Percentiles rank a stretch among this genome's conserved stretches.
Conservation (phyloP, 2,329 filamentous ascomycete genomes). For the Alternaria arbusti region DNA sequence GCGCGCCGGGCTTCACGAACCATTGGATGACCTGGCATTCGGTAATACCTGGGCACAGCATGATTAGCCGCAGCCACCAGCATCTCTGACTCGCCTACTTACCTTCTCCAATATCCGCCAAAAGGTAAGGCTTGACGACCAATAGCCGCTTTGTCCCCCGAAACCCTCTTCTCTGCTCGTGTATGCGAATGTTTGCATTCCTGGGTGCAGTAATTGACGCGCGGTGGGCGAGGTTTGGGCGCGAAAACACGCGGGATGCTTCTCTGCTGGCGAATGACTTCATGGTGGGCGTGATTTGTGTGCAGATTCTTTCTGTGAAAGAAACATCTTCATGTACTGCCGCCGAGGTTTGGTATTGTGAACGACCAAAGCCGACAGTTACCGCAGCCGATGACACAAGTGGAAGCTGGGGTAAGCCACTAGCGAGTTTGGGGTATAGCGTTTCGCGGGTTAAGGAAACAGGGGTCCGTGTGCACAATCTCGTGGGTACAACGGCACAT, state of each 20-base stretch:
- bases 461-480: background rate
- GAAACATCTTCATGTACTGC: slow-evolving; percentile 34
- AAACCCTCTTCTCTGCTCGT: slow-evolving; percentile 48
- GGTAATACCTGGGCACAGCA: slow-evolving; percentile 74
- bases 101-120: slow-evolving; percentile 90
- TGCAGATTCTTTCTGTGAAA: slow-evolving; percentile 16
- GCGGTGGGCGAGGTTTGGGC: slow-evolving; percentile 25
- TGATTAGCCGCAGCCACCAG: background rate
- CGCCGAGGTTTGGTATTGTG: slow-evolving; percentile 24
- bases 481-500: background rate
- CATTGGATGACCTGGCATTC: slow-evolving; percentile 99
- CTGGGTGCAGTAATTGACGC: slow-evolving; percentile 32
- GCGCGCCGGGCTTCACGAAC: slow-evolving; percentile 96
- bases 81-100: slow-evolving; percentile 25
- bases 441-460: slow-evolving; percentile 27
- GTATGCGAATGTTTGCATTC: slow-evolving; percentile 26
- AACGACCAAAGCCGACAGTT: slow-evolving; percentile 25
- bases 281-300: slow-evolving; percentile 28
- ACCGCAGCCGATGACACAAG: slow-evolving; percentile 20
- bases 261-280: slow-evolving; percentile 42
- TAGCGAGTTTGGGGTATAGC: slow-evolving; percentile 8
- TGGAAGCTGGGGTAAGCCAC: slow-evolving; percentile 25
- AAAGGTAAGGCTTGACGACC: slow-evolving; percentile 77
- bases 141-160: slow-evolving; percentile 39
- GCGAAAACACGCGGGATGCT: slow-evolving; percentile 36